Evolutionary conservation across 805 yeast species (phyloP).

Genomic region (Candida tammaniensis): DNA sequence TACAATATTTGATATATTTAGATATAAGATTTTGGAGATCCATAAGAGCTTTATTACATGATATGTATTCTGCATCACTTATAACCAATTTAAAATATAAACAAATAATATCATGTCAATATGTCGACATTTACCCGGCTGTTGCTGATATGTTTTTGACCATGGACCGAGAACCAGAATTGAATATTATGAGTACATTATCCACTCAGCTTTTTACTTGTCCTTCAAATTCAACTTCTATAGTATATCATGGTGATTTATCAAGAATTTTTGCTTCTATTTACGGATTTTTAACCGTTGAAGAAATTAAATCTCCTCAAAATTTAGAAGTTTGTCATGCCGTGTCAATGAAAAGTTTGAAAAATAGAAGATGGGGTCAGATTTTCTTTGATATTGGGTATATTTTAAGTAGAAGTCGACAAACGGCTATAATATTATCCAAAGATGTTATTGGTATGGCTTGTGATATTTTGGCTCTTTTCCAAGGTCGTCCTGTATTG

Average conservation of each 20-base stretch:
- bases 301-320: conserved; percentile 45
- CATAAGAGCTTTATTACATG: conserved; percentile 56
- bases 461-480: conserved; percentile 61
- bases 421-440: conserved; percentile 46
- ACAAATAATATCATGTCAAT: conserved; percentile 66
- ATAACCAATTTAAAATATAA: conserved; percentile 59
- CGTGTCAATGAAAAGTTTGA: conserved; percentile 46
- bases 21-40: conserved; percentile 74
- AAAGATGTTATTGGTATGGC: conserved; percentile 52
- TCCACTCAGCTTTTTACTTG: conserved; percentile 88
- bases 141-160: conserved; percentile 66
- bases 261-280: conserved; percentile 60
- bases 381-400: conserved; percentile 78
- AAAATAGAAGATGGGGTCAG: conserved; percentile 75
- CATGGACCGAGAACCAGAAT: conserved; percentile 85
- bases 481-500: conserved; percentile 76
- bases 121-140: conserved; percentile 78
- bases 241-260: conserved; percentile 63
- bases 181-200: conserved; percentile 67
- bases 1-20: conserved; percentile 58
- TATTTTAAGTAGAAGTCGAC: conserved; percentile 66
- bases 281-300: conserved; percentile 58
- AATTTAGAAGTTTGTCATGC: conserved; percentile 36
- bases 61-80: conserved; percentile 60
- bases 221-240: conserved; percentile 70